phyloP scores from a whole-genome alignment of 2,329 filamentous ascomycete species.

The Myriosclerotinia duriaeana region DNA sequence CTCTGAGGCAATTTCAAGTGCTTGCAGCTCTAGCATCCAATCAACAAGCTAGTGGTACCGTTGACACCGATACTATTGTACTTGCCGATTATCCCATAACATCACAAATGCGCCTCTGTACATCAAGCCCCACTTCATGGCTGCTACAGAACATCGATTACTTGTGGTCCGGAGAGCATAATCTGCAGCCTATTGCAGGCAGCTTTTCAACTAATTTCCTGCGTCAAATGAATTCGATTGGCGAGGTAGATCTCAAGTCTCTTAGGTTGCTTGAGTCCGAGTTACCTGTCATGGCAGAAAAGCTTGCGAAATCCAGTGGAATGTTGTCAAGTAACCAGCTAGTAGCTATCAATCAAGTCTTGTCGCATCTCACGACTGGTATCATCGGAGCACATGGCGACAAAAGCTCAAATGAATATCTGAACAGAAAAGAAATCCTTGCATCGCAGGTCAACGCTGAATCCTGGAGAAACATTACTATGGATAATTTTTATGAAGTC shows the following conservation, averaged over 20 bases:
- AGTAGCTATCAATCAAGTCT: constrained; percentile 45
- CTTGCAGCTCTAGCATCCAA: constrained; percentile 29
- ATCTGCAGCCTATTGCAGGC: constrained; percentile 48
- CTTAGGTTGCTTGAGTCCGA: constrained; percentile 65
- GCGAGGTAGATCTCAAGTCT: constrained; percentile 57
- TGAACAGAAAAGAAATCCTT: neutral
- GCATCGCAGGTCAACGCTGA: neutral
- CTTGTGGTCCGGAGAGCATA: constrained; percentile 38
- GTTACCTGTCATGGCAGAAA: constrained; percentile 58
- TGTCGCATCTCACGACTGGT: constrained; percentile 30
- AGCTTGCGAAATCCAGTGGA: constrained; percentile 39
- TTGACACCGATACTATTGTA: constrained; percentile 35
- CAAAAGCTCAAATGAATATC: neutral
- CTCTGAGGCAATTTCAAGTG: constrained; percentile 49
- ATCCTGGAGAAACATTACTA: neutral
- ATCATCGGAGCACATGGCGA: constrained; percentile 34
- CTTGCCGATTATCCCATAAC: constrained; percentile 38
- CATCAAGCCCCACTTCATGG: constrained; percentile 32
- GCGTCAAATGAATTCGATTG: constrained; percentile 52
- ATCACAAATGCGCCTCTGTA: constrained; percentile 36
- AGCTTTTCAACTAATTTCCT: constrained; percentile 54
- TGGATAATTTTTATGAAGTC: constrained; percentile 1
- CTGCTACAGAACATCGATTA: constrained; percentile 37
- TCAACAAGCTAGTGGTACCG: constrained; percentile 5
- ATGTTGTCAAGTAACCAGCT: constrained; percentile 49